Evolutionary conservation across 306 rosid species (phyloP), one percentile per base, ranked within the genome.

Genomic region (Phaseolus lunatus): DNA sequence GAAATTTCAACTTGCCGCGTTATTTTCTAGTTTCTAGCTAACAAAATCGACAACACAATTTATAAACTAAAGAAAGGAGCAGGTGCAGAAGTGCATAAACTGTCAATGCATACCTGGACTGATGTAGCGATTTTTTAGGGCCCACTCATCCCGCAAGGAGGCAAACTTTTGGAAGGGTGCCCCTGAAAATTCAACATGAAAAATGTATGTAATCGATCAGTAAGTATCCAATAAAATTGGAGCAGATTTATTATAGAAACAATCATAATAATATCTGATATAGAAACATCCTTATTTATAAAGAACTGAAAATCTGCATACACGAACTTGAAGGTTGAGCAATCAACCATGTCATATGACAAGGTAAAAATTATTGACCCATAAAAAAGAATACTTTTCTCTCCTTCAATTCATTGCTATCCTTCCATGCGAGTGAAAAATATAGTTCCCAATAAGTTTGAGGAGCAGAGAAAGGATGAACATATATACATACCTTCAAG

Each of bases 91-190:
- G 35, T 52, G 48, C 7, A 44, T 66, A 49, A 72, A 70, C 49
- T 74, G 47, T 70, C 41, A 31, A 37, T 10, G 70, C 85, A 27
- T 73, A 96, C 99, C 99, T 57, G 99, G 98, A 80, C 99, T 91
- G 78, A 88, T 81, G 80, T 96, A 96, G 79, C 89, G 81, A 82
- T 96, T 96, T 86, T 91, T 91, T 77, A 91, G 62, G 78, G 99
- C 97, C 99, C 99, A 96, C 80, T 96, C 96, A 5, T 89, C 91
- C 66, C 99, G 86, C 84, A 85, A 29, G 43, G 96, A 93, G 27
- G 96, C 96, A 79, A 82, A 96, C 85, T 92, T 91, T 87, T 88
- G 88, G 88, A 91, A 96, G 49, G 99, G 99, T 29, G 93, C 89
- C 82, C 92, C 99, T 96, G 91, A 44, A 58, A 58, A 76, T 84